Percentiles rank a stretch among this genome's conserved stretches.
Conservation (phyloP, 495 filamentous ascomycete genomes). For the Xylona heveae region DNA sequence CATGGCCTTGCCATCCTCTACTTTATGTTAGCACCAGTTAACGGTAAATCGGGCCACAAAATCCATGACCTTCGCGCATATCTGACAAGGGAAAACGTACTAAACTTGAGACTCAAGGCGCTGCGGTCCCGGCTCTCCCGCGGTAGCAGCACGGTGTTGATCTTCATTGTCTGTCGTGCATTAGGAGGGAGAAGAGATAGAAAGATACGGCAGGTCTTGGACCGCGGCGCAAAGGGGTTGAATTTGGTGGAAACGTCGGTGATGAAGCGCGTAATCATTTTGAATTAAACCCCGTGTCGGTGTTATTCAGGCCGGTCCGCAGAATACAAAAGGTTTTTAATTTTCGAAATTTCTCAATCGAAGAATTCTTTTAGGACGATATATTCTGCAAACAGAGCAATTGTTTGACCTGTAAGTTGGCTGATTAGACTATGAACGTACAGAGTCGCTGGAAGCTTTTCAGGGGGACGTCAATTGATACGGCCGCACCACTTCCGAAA, state of each 20-base stretch:
- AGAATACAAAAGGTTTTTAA: no score
- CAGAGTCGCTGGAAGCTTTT: no score
- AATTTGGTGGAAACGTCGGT: conserved; percentile 64
- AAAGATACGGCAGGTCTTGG: conserved; percentile 67
- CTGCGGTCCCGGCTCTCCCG: conserved; percentile 33
- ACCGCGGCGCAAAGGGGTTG: conserved; percentile 68
- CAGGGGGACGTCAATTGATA: no score
- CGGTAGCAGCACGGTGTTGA: conserved; percentile 60
- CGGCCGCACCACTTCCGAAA: no score
- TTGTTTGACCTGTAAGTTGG: no score
- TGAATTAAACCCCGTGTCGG: no score
- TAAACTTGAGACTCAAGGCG: conserved; percentile 57
- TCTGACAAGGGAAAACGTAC: conserved; percentile 24
- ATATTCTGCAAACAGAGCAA: no score
- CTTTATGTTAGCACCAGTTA: not conserved
- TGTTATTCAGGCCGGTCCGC: no score
- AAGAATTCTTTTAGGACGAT: no score
- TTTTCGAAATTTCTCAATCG: no score
- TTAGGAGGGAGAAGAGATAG: conserved; percentile 70
- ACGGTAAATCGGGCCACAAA: not conserved
- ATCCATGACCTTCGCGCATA: not conserved
- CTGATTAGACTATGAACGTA: no score
- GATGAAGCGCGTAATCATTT: conserved; percentile 78
- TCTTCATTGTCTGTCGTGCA: conserved; percentile 47
- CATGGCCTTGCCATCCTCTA: conserved; percentile 71